Conservation (phyloP, 768 basidiomycete species). For the Hygrophoropsis aurantiaca region DNA sequence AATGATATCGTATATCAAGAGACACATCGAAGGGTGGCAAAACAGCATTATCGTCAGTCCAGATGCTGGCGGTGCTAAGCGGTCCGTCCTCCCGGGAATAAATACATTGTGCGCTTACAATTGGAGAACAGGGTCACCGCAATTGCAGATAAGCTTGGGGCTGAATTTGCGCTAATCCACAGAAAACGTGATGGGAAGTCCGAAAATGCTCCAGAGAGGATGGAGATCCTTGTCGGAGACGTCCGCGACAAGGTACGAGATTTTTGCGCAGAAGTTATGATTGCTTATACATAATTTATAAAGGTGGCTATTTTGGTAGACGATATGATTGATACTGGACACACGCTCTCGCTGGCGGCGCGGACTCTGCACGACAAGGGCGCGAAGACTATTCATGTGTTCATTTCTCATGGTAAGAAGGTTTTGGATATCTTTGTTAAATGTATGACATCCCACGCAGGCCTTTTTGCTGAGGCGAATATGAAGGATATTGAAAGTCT, state of each 20-base stretch:
- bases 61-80: conserved; percentile 97
- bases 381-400: conserved; percentile 79
- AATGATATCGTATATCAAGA: conserved; percentile 92
- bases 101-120: neutral
- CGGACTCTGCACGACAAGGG: conserved; percentile 88
- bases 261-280: neutral
- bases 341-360: conserved; percentile 82
- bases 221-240: conserved; percentile 95
- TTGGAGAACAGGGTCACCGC: conserved; percentile 71
- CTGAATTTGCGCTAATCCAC: conserved; percentile 96
- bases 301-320: conserved; percentile 94
- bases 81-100: conserved; percentile 51
- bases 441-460: conserved; percentile 35
- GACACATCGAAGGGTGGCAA: conserved; percentile 80
- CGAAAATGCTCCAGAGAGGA: conserved; percentile 66
- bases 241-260: conserved; percentile 78
- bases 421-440: conserved; percentile 4
- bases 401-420: conserved; percentile 85
- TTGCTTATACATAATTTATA: conserved; percentile 4
- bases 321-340: conserved; percentile 97
- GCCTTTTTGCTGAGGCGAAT: conserved; percentile 76
- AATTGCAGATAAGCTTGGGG: conserved; percentile 91
- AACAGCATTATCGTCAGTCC: conserved; percentile 93
- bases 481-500: conserved; percentile 66
- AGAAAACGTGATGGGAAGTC: conserved; percentile 77